Evolutionary conservation across 2,329 filamentous ascomycete species (phyloP), one percentile per base, ranked within the genome.

Genomic region (Aureobasidium zeae): DNA sequence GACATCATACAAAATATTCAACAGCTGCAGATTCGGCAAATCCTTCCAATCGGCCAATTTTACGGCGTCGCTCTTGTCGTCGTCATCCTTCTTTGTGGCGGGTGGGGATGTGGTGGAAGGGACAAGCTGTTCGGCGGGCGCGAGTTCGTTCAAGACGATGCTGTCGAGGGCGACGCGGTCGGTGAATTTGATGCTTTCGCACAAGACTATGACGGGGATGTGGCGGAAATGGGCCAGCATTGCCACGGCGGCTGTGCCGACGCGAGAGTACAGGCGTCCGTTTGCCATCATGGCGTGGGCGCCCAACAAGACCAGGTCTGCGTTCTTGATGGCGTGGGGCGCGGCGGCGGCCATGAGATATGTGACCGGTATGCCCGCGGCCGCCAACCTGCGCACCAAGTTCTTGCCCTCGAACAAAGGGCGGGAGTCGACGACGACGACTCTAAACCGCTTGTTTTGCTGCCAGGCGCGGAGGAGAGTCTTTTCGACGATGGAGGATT

Each of bases 251-350:
- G 85, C 86, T 3, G 88, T 94, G 48, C 91, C 91, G 8, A 86
- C 79, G 15, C 87, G 79, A 4, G 84, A 89, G 63, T 93, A 94
- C 54, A 98, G 74, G 24, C 85, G 77, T 6, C 91, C 91, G 63
- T 96, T 96, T 53, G 85, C 88, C 67, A 94, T 91, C 79, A 98
- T 91, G 28, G 86, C 85, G 60, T 95, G 88, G 4, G 88, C 87
- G 10, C 87, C 88, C 1, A 98, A 71, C 39, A 96, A 76, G 8
- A 91, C 79, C 54, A 81, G 79, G 5, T 80, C 83, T 1, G 76
- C 78, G 25, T 78, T 71, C 50, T 79, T 76, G 41, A 94, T 75
- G 32, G 83, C 80, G 52, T 84, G 79, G 38, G 79, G 78, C 45
- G 94, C 71, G 11, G 81, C 86, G 48, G 85, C 82, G 28, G 93